These are phyloP conservation scores for Yarrowia hollandica DNA, from an alignment of 805 yeast species.

Conservation along the genomic window DNA sequence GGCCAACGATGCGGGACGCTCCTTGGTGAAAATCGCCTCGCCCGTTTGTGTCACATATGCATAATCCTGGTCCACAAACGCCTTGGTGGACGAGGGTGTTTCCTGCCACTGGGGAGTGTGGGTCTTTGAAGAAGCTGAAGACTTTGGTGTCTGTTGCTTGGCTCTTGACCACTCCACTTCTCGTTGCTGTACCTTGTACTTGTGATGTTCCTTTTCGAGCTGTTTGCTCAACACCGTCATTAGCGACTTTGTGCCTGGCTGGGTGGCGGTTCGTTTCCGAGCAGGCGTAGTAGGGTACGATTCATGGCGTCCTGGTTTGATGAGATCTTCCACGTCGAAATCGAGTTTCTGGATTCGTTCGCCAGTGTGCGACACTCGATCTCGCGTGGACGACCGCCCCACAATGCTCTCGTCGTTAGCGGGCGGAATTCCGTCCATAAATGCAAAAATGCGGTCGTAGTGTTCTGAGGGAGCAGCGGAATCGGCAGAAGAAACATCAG, in stretches of 20 bases:
- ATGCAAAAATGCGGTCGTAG: slow-evolving; percentile 20
- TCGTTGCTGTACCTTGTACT: slow-evolving; percentile 7
- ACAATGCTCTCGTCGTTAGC: slow-evolving; percentile 10
- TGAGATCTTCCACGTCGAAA: slow-evolving; percentile 23
- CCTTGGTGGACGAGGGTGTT: not conserved
- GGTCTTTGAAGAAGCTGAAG: too few species aligned
- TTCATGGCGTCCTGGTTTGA: not conserved
- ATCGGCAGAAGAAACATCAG: too few species aligned
- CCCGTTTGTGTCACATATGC: slow-evolving; percentile 35
- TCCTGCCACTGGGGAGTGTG: slow-evolving; percentile 13
- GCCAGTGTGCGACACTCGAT: slow-evolving; percentile 9
- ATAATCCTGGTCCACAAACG: slow-evolving; percentile 31
- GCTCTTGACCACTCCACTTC: slow-evolving; percentile 22
- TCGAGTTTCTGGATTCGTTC: slow-evolving; percentile 13
- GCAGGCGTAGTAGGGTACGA: not conserved
- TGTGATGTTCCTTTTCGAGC: slow-evolving; percentile 24
- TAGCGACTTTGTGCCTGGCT: slow-evolving; percentile 4
- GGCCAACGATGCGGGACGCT: slow-evolving; percentile 33
- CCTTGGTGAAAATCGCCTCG: slow-evolving; percentile 32
- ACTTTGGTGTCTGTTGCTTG: too few species aligned
- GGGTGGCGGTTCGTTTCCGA: not conserved
- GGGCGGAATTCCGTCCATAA: slow-evolving; percentile 19
- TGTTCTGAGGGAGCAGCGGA: too few species aligned
- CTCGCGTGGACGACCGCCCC: slow-evolving; percentile 17
- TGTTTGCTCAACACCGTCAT: slow-evolving; percentile 33